Conservation (phyloP, 192 early-diverging fungal genomes). For the Mortierella antarctica region DNA sequence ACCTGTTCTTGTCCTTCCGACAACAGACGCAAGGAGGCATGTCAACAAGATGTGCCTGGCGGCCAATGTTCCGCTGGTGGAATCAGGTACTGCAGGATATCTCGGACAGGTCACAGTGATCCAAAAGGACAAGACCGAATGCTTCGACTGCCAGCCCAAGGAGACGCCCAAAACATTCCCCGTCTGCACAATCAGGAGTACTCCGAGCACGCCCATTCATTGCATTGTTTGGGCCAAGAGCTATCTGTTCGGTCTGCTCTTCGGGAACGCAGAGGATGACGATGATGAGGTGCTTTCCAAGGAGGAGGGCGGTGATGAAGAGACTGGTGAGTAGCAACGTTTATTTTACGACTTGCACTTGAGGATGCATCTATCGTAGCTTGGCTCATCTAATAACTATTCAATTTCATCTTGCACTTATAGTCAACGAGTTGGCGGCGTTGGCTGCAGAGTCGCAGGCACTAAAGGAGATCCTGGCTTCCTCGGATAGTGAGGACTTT, state of each 20-base stretch:
- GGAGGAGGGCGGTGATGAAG: constrained; percentile 64
- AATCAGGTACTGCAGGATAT: constrained; percentile 97
- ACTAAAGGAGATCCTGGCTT: constrained; percentile 72
- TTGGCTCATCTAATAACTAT: not conserved
- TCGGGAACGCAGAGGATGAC: constrained; percentile 77
- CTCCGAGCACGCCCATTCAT: constrained; percentile 94
- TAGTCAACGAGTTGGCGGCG: constrained; percentile 79
- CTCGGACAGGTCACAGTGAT: constrained; percentile 92
- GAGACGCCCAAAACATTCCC: constrained; percentile 89
- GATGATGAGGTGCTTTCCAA: constrained; percentile 57
- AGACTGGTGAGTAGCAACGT: constrained; percentile 30
- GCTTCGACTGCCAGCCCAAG: constrained; percentile 95
- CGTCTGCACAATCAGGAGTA: constrained; percentile 97
- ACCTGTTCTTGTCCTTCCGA: not conserved
- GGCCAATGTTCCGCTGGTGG: constrained; percentile 90
- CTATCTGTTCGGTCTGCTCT: constrained; percentile 87
- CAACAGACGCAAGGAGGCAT: constrained; percentile 85
- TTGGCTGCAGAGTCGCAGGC: constrained; percentile 80
- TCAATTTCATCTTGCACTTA: not conserved
- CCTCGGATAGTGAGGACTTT: constrained; percentile 69
- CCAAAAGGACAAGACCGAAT: constrained; percentile 80
- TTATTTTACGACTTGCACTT: not conserved
- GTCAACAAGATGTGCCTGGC: constrained; percentile 98
- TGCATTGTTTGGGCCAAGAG: constrained; percentile 99
- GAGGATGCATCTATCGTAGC: not conserved